phyloP scores from a whole-genome alignment of 2,329 filamentous ascomycete species.

The Zymoseptoria crescenta region DNA sequence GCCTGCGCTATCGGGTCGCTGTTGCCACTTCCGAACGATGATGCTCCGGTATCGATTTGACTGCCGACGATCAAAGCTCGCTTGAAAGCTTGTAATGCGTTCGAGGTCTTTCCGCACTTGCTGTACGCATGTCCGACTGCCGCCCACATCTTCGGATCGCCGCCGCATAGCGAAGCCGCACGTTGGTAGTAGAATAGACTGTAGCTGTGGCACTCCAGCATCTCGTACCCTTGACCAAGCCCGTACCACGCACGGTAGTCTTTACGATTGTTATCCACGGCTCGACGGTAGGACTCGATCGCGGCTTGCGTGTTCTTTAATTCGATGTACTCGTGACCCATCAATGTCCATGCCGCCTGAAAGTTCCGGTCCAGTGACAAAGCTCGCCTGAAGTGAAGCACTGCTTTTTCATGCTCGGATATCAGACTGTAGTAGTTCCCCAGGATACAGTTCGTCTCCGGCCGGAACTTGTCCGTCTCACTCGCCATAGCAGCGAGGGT shows the following conservation, averaged over 20 bases:
- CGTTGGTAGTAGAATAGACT: slow-evolving; percentile 97
- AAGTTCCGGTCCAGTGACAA: slow-evolving; percentile 84
- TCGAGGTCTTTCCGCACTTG: slow-evolving; percentile 77
- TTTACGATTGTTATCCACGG: slow-evolving; percentile 89
- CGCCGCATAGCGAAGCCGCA: slow-evolving; percentile 83
- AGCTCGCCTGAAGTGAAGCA: slow-evolving; percentile 93
- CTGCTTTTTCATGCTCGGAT: slow-evolving; percentile 93
- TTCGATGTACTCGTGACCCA: slow-evolving; percentile 98
- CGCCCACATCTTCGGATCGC: slow-evolving; percentile 98
- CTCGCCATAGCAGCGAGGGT: slow-evolving; percentile 89
- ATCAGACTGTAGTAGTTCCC: slow-evolving; percentile 96
- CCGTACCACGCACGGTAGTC: slow-evolving; percentile 99
- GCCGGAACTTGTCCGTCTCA: slow-evolving; percentile 87
- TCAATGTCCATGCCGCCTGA: slow-evolving; percentile 92
- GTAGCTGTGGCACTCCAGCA: slow-evolving; percentile 96
- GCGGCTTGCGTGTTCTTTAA: slow-evolving; percentile 97
- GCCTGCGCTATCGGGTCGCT: slow-evolving; percentile 40
- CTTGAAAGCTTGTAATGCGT: slow-evolving; percentile 92
- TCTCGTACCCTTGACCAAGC: slow-evolving; percentile 91
- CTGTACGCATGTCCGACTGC: slow-evolving; percentile 87
- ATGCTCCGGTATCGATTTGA: slow-evolving; percentile 60
- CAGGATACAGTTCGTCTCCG: slow-evolving; percentile 92
- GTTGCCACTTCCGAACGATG: slow-evolving; percentile 35
- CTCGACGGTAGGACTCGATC: slow-evolving; percentile 91
- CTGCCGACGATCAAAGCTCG: slow-evolving; percentile 81